These are phyloP conservation scores for Fusarium oligoseptatum DNA, from an alignment of 2,329 filamentous ascomycete genomes.

Conservation along the genomic window DNA sequence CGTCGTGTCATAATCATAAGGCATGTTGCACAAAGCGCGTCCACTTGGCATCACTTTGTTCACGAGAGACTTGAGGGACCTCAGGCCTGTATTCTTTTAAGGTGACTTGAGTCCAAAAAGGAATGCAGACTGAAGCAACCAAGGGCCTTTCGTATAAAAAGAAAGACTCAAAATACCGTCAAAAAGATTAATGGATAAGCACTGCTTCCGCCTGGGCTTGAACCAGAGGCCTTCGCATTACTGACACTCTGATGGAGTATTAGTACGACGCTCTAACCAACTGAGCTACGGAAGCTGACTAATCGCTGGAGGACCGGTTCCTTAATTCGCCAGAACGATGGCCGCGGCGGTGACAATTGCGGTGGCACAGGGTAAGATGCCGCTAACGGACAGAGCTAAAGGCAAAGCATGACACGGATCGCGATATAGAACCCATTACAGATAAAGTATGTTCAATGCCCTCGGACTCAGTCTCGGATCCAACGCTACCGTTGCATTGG, in stretches of 20 bases:
- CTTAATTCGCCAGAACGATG: not conserved
- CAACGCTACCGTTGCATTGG: not conserved
- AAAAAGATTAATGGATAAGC: not conserved
- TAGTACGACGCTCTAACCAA: constrained; percentile 1
- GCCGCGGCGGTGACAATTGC: not conserved
- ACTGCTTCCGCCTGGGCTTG: not conserved
- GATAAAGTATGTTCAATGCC: no score
- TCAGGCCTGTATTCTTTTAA: no score
- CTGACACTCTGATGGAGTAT: not conserved
- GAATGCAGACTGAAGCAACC: no score
- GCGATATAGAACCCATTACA: not conserved
- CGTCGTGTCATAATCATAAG: no score
- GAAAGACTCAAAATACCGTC: no score
- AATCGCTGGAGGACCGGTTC: not conserved
- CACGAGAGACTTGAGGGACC: no score
- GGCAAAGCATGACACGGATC: not conserved
- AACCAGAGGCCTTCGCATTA: not conserved
- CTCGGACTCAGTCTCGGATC: not conserved
- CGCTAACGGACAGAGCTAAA: not conserved
- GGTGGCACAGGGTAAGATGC: not conserved
- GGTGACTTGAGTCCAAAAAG: no score
- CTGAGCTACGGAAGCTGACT: not conserved
- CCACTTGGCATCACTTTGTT: no score
- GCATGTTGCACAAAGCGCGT: no score
- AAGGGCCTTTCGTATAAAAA: no score